Conservation (phyloP, 768 basidiomycete genomes). For the Sarcomyxa edulis region DNA sequence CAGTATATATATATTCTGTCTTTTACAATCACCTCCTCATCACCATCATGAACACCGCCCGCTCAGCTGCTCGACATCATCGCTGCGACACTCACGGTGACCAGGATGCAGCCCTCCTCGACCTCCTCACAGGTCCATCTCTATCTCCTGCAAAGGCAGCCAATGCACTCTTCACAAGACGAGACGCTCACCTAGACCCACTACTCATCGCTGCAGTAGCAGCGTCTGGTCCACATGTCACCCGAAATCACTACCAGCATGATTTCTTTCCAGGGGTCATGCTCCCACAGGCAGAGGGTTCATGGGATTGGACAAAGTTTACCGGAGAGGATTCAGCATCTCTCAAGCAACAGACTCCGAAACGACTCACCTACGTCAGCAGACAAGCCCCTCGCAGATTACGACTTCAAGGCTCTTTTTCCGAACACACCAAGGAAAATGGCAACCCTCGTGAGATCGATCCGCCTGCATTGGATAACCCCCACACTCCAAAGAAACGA, state of each 20-base stretch:
- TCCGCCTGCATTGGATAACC: slow-evolving; percentile 25
- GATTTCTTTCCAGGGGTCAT: slow-evolving; percentile 63
- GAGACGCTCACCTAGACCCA: slow-evolving; percentile 75
- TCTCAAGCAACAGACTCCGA: slow-evolving; percentile 29
- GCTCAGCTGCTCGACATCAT: slow-evolving; percentile 9
- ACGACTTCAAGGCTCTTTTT: slow-evolving; percentile 32
- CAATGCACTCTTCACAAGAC: slow-evolving; percentile 42
- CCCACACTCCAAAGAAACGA: slow-evolving; percentile 36
- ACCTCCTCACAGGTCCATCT: slow-evolving; percentile 55
- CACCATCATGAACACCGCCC: slow-evolving; percentile 18
- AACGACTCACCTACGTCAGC: slow-evolving; percentile 59
- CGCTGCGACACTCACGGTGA: no score
- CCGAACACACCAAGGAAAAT: slow-evolving; percentile 48
- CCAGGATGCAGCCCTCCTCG: slow-evolving; percentile 60
- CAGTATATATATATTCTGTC: no score
- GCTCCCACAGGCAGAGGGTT: slow-evolving; percentile 44
- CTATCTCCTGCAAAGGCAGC: slow-evolving; percentile 30
- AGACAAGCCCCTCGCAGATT: slow-evolving; percentile 69
- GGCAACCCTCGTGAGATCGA: slow-evolving; percentile 31
- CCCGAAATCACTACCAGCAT: slow-evolving; percentile 84
- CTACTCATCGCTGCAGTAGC: slow-evolving; percentile 73
- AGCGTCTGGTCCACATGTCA: slow-evolving; percentile 71
- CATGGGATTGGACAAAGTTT: slow-evolving; percentile 58
- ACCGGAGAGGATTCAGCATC: slow-evolving; percentile 33
- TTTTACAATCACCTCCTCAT: slow-evolving; percentile 8